Evolutionary conservation across 768 basidiomycete genomes (phyloP), one percentile per base, ranked within the genome.

Genomic region (Xerocomus spinulosus): DNA sequence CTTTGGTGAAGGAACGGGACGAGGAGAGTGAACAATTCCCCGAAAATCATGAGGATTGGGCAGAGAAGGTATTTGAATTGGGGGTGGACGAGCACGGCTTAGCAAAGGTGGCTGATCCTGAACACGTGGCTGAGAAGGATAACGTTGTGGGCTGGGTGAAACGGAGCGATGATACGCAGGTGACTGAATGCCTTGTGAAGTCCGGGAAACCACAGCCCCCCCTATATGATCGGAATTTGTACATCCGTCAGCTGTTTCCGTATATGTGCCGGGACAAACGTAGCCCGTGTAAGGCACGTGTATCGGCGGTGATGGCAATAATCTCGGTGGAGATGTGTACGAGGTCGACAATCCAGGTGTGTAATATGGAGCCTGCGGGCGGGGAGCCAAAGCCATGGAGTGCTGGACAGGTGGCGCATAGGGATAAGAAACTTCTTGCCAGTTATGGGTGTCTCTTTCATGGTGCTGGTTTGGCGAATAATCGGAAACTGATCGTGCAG

Each of bases 1-100:
- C 53, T 83, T 84, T 6, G 85, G 85, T 0, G 84, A 85, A 15
- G 79, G 73, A 43, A 83, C 69, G 0, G 87, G 87, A 8, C 83
- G 79, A 3, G 88, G 87, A 0, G 85, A 86, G 51, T 78, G 71
- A 3, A 83, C 53, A 2, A 77, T 57, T 7, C 73, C 68, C 5
- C 69, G 69, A 10, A 61, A 54, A 15, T 66, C 66, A 41, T 66
- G 53, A 17, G 66, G 63, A 44, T 68, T 67, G 7, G 59, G 66
- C 13, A 63, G 25, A 13, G 48, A 8, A 9, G 60, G 50, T 20
- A 66, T 55, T 28, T 46, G 45, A 28, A 66, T 66, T 28, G 63
- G 50, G n/a, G 46, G 39, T 39, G 58, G 65, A 21, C 42, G 56
- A 36, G 35, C 13, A 15, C 48, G 58, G 30, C 37, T 34, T 8